Evolutionary conservation across 2,329 filamentous ascomycete species (phyloP).

Genomic region (Xylariomycetidae sp.): DNA sequence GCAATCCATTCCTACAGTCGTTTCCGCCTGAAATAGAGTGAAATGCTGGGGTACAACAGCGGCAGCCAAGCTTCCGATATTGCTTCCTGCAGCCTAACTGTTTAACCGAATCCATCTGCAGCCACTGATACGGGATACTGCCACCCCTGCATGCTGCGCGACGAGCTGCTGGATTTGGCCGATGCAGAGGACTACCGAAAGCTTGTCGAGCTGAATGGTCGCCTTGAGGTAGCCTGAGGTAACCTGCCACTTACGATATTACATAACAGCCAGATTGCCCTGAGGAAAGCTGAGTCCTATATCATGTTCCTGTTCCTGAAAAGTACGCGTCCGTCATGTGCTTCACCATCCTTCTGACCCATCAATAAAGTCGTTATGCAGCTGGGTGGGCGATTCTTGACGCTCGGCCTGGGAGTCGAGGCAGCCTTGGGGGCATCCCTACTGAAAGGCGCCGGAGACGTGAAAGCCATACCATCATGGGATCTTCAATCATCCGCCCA

Average conservation of each 20-base stretch:
- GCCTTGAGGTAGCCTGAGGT: not conserved
- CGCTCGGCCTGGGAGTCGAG: conserved; percentile 11
- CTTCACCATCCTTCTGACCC: not conserved
- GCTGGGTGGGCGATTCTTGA: conserved; percentile 8
- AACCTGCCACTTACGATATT: not conserved
- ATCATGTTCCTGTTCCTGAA: not conserved
- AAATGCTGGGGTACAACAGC: no score
- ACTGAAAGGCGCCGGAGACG: conserved; percentile 14
- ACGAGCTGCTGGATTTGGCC: not conserved
- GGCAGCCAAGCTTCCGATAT: not conserved
- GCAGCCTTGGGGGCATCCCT: conserved; percentile 8
- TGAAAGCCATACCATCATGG: conserved; percentile 37
- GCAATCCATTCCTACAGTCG: no score
- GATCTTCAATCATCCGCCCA: conserved; percentile 39
- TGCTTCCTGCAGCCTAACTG: not conserved
- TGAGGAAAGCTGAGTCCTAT: not conserved
- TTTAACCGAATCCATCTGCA: not conserved
- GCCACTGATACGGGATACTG: not conserved
- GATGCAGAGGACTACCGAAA: not conserved
- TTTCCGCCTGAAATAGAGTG: no score
- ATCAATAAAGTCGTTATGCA: conserved; percentile 12
- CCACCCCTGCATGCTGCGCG: not conserved
- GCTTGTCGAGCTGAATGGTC: not conserved
- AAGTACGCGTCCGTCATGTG: not conserved
- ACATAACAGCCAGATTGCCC: conserved; percentile 1